These are phyloP conservation scores for Sechiopsis laciniata DNA, from an alignment of 306 rosid genomes.

Conservation along the genomic window DNA sequence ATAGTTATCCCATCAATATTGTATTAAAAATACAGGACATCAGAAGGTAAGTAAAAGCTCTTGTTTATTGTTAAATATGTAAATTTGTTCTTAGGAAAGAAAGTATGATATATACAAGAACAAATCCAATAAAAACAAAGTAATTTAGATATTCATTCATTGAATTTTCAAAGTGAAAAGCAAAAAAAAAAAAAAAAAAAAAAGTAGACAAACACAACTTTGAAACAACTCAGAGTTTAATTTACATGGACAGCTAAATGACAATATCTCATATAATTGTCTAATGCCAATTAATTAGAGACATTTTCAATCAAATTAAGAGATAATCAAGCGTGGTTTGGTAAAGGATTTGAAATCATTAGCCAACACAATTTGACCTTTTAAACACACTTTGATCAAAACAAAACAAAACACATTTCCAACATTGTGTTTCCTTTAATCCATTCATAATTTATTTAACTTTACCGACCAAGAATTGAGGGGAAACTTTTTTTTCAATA, in stretches of 20 bases:
- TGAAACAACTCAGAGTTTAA: background rate
- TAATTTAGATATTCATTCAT: too few species aligned
- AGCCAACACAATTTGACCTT: conserved; percentile 19
- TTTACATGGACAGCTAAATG: conserved; percentile 14
- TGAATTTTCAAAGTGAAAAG: too few species aligned
- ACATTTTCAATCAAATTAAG: background rate
- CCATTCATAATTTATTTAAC: conserved; percentile 12
- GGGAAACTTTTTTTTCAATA: too few species aligned
- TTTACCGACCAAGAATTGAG: background rate
- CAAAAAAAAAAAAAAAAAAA: too few species aligned
- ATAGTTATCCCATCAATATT: too few species aligned
- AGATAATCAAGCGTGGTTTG: conserved; percentile 15
- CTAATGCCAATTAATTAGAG: too few species aligned
- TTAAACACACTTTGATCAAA: background rate
- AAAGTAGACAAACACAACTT: background rate
- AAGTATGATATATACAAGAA: too few species aligned
- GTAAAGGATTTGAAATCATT: conserved; percentile 10
- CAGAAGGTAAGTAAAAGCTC: too few species aligned
- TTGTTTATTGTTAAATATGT: too few species aligned
- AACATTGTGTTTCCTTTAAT: conserved; percentile 9
- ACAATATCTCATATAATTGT: conserved; percentile 4
- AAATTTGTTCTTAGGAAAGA: too few species aligned
- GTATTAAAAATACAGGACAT: too few species aligned
- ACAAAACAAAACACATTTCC: conserved; percentile 13
- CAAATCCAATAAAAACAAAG: too few species aligned